Percentiles rank a stretch among this genome's conserved stretches.
Conservation (phyloP, 1,139 yeast species). For the Kurtzmaniella quercitrusa region DNA sequence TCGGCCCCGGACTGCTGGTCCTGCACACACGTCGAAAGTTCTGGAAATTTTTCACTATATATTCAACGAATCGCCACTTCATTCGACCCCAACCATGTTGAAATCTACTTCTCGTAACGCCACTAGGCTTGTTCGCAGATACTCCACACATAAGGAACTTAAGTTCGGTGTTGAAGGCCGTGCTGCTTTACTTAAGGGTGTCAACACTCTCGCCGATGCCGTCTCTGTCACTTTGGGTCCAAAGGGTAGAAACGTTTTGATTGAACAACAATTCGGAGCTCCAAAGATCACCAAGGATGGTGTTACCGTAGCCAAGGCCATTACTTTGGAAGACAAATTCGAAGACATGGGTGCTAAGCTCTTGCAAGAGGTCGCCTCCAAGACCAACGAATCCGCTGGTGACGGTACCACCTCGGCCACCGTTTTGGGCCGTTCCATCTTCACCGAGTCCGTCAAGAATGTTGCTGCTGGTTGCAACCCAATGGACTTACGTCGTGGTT, state of each 20-base stretch:
- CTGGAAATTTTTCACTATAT: constrained; percentile 6
- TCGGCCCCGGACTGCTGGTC: background rate
- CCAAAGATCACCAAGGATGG: constrained; percentile 99
- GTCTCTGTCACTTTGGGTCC: constrained; percentile 97
- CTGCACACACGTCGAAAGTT: constrained; percentile 7
- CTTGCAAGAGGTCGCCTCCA: constrained; percentile 96
- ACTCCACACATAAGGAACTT: constrained; percentile 82
- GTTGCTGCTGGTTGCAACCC: constrained; percentile 99
- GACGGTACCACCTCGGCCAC: constrained; percentile 99
- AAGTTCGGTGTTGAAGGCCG: constrained; percentile 98
- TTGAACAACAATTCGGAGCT: constrained; percentile 95
- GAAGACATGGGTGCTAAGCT: constrained; percentile 97
- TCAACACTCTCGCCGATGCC: constrained; percentile 94
- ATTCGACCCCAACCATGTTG: constrained; percentile 37
- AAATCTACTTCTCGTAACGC: constrained; percentile 48
- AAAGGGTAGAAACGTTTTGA: constrained; percentile 95
- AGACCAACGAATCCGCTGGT: constrained; percentile 98
- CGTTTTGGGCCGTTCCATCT: constrained; percentile 93
- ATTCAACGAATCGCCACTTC: constrained; percentile 3
- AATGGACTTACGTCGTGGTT: constrained; percentile 98
- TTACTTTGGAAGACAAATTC: constrained; percentile 84
- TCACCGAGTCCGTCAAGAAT: constrained; percentile 95
- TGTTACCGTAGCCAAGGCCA: constrained; percentile 94
- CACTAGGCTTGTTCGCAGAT: constrained; percentile 47
- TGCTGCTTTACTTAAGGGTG: constrained; percentile 94